These are phyloP conservation scores for Paramecium primaurelia DNA, from an alignment of 73 alveolate genomes.

Conservation along the genomic window DNA sequence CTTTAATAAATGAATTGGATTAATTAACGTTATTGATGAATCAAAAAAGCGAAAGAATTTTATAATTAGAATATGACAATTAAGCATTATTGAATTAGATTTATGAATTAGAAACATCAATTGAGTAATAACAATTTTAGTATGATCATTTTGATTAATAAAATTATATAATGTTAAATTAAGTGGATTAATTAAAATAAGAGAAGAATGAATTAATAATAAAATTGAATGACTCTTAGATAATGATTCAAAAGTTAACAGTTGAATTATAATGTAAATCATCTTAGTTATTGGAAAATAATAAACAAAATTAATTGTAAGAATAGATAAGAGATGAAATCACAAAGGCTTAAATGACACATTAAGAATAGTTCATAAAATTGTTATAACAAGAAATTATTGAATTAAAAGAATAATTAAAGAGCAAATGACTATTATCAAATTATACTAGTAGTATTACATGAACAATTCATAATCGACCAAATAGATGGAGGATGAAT, in stretches of 20 bases:
- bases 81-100: not conserved
- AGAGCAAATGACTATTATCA: not conserved
- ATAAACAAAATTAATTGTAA: not conserved
- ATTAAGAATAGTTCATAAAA: not conserved
- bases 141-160: not conserved
- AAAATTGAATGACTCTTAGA: not conserved
- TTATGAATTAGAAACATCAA: not conserved
- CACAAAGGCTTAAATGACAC: not conserved
- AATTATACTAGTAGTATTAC: not conserved
- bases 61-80: not conserved
- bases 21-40: not conserved
- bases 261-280: not conserved
- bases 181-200: not conserved
- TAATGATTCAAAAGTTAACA: not conserved
- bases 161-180: not conserved
- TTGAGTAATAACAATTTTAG: not conserved
- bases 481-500: not conserved
- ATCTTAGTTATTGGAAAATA: not conserved
- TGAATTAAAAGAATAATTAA: not conserved
- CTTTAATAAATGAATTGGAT: not conserved
- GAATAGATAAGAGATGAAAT: not conserved
- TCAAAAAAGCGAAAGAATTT: not conserved
- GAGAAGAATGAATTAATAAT: not conserved
- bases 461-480: not conserved
- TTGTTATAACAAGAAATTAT: not conserved